phyloP scores from a whole-genome alignment of 805 yeast species.

The Martiniozyma abietophila region DNA sequence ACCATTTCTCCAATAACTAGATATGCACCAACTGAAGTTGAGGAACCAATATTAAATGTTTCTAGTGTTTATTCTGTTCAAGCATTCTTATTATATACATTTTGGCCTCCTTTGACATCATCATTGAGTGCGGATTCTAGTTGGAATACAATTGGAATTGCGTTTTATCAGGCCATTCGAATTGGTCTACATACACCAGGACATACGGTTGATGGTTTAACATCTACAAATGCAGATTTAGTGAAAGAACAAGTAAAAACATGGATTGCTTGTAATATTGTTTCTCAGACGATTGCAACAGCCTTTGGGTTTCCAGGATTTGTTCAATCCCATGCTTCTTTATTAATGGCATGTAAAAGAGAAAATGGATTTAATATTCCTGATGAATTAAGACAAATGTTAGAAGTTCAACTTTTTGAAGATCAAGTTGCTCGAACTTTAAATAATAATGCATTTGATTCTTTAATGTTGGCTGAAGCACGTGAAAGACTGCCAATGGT shows the following conservation, averaged over 20 bases:
- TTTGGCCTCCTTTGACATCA: slow-evolving; percentile 95
- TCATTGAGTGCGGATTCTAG: slow-evolving; percentile 92
- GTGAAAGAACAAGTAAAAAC: slow-evolving; percentile 76
- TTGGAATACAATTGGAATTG: slow-evolving; percentile 92
- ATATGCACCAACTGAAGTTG: slow-evolving; percentile 67
- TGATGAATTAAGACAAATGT: slow-evolving; percentile 57
- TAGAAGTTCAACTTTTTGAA: slow-evolving; percentile 77
- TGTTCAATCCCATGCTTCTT: slow-evolving; percentile 71
- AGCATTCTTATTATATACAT: slow-evolving; percentile 77
- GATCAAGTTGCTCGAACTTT: slow-evolving; percentile 74
- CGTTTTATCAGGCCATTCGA: slow-evolving; percentile 84
- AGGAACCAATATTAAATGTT: slow-evolving; percentile 76
- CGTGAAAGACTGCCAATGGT: slow-evolving; percentile 69
- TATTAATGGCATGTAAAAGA: slow-evolving; percentile 43
- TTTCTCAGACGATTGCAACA: slow-evolving; percentile 82
- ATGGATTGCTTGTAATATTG: slow-evolving; percentile 90
- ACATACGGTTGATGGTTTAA: slow-evolving; percentile 38
- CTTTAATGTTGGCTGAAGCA: slow-evolving; percentile 54
- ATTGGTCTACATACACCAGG: slow-evolving; percentile 87
- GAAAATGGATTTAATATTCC: slow-evolving; percentile 42
- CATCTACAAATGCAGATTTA: slow-evolving; percentile 35
- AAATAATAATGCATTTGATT: slow-evolving; percentile 60
- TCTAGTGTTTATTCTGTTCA: slow-evolving; percentile 92
- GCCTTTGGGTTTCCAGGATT: slow-evolving; percentile 94
- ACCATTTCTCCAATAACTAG: slow-evolving; percentile 86